A percentile compares a stretch with the other conserved stretches of the same genome.
Conservation (phyloP, 768 basidiomycete species). For the Collybia sordida region DNA sequence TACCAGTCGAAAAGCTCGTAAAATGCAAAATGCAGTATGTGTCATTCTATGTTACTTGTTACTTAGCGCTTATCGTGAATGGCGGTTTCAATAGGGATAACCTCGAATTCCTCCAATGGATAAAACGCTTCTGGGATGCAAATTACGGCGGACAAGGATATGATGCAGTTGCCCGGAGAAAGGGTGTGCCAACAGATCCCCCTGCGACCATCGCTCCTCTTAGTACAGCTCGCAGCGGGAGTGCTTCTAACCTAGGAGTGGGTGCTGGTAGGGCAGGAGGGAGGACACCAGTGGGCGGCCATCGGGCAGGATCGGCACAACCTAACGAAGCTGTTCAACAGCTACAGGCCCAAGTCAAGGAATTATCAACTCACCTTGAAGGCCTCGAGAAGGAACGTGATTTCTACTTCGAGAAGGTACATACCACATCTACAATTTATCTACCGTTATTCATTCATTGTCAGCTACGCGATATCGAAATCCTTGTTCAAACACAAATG, state of each 20-base stretch:
- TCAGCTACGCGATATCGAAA: constrained; percentile 94
- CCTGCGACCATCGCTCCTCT: constrained; percentile 81
- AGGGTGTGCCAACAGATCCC: constrained; percentile 71
- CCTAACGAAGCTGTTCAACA: constrained; percentile 66
- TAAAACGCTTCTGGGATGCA: constrained; percentile 92
- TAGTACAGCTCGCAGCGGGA: constrained; percentile 36
- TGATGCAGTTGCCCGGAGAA: constrained; percentile 80
- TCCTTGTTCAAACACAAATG: constrained; percentile 80
- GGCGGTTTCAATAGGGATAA: constrained; percentile 67
- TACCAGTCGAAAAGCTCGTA: constrained; percentile 90
- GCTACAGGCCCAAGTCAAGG: constrained; percentile 76
- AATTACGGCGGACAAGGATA: constrained; percentile 89
- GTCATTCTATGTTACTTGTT: not conserved
- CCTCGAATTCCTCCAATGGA: constrained; percentile 97
- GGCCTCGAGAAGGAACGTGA: constrained; percentile 96
- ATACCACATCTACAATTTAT: not conserved
- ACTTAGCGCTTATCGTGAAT: too few species aligned
- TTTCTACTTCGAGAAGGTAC: constrained; percentile 97
- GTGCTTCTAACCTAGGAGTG: constrained; percentile 19
- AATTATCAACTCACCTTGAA: constrained; percentile 80
- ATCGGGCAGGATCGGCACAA: constrained; percentile 64
- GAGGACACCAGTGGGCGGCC: constrained; percentile 70
- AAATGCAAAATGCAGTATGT: constrained; percentile 99
- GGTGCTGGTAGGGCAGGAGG: constrained; percentile 54
- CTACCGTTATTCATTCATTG: not conserved